These are phyloP conservation scores for Lineolata rhizophorae DNA, from an alignment of 495 filamentous ascomycete species.

Conservation along the genomic window DNA sequence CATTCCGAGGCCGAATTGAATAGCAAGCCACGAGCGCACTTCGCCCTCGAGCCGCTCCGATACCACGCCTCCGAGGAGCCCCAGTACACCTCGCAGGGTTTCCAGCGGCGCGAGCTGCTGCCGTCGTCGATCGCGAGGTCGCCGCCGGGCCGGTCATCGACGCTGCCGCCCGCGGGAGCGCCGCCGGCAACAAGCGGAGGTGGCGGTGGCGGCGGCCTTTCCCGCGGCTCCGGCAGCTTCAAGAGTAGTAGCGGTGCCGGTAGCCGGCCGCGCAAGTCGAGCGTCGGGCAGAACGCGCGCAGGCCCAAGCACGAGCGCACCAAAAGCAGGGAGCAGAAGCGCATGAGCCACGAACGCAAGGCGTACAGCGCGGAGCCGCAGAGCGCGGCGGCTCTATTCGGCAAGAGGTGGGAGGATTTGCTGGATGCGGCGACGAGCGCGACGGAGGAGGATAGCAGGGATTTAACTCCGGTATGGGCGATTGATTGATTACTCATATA, in stretches of 20 bases:
- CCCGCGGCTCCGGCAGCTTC: too few relatives aligned
- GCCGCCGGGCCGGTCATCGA: constrained; percentile 69
- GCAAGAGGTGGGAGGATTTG: constrained; percentile 83
- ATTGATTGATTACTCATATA: constrained; percentile 18
- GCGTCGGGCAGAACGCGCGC: constrained; percentile 50
- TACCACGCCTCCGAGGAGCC: constrained; percentile 9
- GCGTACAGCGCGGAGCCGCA: constrained; percentile 67
- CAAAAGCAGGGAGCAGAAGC: constrained; percentile 41
- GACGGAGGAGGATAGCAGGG: constrained; percentile 75
- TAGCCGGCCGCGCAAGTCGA: constrained; percentile 58
- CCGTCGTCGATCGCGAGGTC: constrained; percentile 64
- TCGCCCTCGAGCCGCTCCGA: constrained; percentile 3
- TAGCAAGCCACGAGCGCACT: constrained; percentile 18
- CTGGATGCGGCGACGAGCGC: constrained; percentile 81
- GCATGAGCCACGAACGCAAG: constrained; percentile 54
- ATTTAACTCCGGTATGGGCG: constrained; percentile 44
- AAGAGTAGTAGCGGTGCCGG: too few relatives aligned
- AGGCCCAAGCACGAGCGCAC: constrained; percentile 56
- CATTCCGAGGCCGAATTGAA: constrained; percentile 44
- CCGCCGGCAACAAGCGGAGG: too few relatives aligned
- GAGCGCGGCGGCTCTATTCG: constrained; percentile 41
- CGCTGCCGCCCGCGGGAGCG: constrained; percentile 59
- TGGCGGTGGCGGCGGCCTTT: too few relatives aligned
- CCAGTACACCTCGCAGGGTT: constrained; percentile 23
- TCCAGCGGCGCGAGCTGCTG: constrained; percentile 46